Evolutionary conservation across 768 basidiomycete genomes (phyloP), one percentile per base, ranked within the genome.

Genomic region (Russula earlei): DNA sequence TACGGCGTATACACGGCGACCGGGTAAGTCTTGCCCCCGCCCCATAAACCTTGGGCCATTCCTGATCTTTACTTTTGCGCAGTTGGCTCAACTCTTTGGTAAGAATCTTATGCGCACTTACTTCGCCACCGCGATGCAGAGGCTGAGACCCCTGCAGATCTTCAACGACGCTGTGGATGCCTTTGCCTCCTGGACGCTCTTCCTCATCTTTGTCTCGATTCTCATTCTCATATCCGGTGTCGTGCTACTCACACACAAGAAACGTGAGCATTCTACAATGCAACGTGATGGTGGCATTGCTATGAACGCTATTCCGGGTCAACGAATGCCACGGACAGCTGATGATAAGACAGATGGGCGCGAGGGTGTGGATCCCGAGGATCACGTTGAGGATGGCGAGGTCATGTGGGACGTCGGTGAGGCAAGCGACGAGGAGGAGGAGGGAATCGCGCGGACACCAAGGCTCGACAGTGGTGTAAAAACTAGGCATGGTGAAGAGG

Each of bases 231-330:
- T 97, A 43, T 82, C 79, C 0, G 94, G 95, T 10, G 95, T 98
- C 49, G 86, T 94, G n/a, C 80, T 97, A 1, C 75, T 97, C 24
- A 94, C 92, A 4, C 83, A 89, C 72, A 94, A 97, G 74, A 92
- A 94, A 64, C 85, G 91, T 0, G 87, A 89, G 36, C 60, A 67
- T 71, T 76, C 48, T 63, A 67, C 31, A 61, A 66, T 51, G 62
- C 67, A 58, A 25, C 51, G 52, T 37, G 56, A 17, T 65, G 70
- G 19, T 63, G 58, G 63, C 20, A 52, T 67, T 44, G 63, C 62
- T 31, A 54, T 66, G 41, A 50, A 72, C 42, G 67, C 74, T 49
- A 48, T 67, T 56, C 62, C 58, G 52, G 47, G 63, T 24, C 59
- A 56, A 55, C 58, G 64, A 63, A 56, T 65, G 66, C 33, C 37